Conservation (phyloP, 148 eudicot species). For the Mesembryanthemum crystallinum region DNA sequence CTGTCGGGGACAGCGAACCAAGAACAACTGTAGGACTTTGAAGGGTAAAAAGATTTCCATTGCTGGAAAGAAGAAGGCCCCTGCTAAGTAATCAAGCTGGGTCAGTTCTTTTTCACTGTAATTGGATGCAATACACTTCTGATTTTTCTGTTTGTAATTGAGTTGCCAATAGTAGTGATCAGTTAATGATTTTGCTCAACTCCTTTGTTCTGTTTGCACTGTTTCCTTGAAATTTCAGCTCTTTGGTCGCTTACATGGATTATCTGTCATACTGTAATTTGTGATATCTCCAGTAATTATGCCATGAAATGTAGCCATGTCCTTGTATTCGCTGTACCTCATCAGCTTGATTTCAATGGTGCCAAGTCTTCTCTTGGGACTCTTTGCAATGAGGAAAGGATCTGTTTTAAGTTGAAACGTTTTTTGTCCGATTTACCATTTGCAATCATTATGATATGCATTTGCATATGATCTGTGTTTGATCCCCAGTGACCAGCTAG, state of each 20-base stretch:
- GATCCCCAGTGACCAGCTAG: too few species aligned
- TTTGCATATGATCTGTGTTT: too few species aligned
- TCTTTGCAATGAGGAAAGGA: neutral
- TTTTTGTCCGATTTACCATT: too few species aligned
- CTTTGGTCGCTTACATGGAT: neutral
- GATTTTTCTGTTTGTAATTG: neutral
- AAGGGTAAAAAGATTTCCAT: conserved; percentile 50
- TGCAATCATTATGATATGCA: too few species aligned
- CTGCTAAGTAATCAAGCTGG: conserved; percentile 31
- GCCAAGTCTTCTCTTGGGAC: neutral
- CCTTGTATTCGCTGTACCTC: neutral
- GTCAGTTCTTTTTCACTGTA: conserved; percentile 2
- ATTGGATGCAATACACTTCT: neutral
- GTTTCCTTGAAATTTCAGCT: neutral
- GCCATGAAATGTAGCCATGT: neutral
- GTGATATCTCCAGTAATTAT: neutral
- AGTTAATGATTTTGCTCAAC: neutral
- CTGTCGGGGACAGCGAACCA: conserved; percentile 60
- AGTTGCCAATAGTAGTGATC: conserved; percentile 8
- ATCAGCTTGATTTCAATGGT: neutral
- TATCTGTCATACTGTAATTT: conserved; percentile 1
- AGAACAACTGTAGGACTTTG: conserved; percentile 61
- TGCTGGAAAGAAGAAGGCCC: conserved; percentile 70
- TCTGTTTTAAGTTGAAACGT: neutral
- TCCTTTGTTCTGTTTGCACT: neutral